Base-by-base conservation (phyloP, 176 grass and related monocot species). In the Ananas comosus region DNA sequence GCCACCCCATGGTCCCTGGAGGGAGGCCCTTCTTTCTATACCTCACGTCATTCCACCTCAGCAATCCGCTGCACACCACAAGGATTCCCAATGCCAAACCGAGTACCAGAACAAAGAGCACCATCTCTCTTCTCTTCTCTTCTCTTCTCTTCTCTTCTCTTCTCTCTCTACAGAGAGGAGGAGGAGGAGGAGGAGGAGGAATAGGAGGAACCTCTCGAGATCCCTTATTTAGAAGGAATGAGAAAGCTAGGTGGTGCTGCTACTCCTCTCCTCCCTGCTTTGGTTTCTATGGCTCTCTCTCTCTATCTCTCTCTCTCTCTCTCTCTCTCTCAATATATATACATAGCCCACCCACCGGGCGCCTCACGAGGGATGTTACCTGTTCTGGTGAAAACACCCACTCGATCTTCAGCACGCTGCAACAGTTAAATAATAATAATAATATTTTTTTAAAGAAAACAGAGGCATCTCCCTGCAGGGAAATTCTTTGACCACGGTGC, bases 1-100 rank as follows among this genome's bases (percentile, higher is more conserved):
- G 91, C 91, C 91, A 95, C n/a, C 91, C 91, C 91, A 95, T 95
- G 78, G 91, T 95, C 51, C 91, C 91, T 1, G 87, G 91, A 74
- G 91, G 91, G 49, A 87, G 29, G 53, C 84, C 84, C 54, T 81
- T 70, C 70, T 79, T 82, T 69, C 91, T 87, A 71, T 85, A 95
- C n/a, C 91, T 76, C 17, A 95, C 65, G 79, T 87, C 84, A 64
- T 95, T 95, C 91, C 91, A 95, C 71, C 91, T 74, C 69, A 95
- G 78, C 56, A 95, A 64, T 54, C 85, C 66, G 80, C 83, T 85
- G 87, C 91, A 90, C 10, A 72, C 52, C 58, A 83, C 2, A 52
- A 87, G 53, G 48, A 67, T 27, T 6, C 51, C 71, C 9, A 84
- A 61, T 0, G 70, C 66, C 2, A 70, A 51, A 13, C 33, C 70